Evolutionary conservation across 768 basidiomycete genomes (phyloP).

Genomic region (Jaapia argillacea): DNA sequence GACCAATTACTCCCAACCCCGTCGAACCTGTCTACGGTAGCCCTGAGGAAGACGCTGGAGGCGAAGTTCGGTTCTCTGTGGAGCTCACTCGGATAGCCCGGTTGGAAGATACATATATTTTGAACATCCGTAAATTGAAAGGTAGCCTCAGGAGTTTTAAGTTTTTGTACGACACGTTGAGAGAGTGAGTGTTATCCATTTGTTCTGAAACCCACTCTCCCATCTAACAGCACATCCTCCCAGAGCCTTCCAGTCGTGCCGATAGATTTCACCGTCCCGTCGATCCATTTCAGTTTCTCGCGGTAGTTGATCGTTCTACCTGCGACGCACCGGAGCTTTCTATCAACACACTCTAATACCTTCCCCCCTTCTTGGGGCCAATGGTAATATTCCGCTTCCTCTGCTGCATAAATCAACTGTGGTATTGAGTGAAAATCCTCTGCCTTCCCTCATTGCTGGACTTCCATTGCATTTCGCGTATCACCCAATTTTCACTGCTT

Average conservation of each 20-base stretch:
- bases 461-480: too few species aligned
- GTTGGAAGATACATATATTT: conserved; percentile 81
- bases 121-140: conserved; percentile 88
- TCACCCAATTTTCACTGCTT: too few species aligned
- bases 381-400: too few species aligned
- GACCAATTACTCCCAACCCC: conserved; percentile 25
- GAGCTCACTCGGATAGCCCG: conserved; percentile 89
- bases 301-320: too few species aligned
- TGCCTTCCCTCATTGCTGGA: too few species aligned
- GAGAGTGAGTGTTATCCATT: conserved; percentile 52
- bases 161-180: conserved; percentile 79
- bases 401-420: too few species aligned
- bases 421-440: too few species aligned
- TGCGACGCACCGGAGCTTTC: too few species aligned
- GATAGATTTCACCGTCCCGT: conserved; percentile 8
- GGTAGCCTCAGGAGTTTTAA: conserved; percentile 91
- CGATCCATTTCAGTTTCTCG: neutral
- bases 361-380: too few species aligned
- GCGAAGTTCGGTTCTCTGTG: conserved; percentile 94
- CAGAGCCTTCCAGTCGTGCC: conserved; percentile 27
- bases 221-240: conserved; percentile 8
- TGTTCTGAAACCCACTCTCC: conserved; percentile 2
- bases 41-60: conserved; percentile 70
- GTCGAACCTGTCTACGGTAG: conserved; percentile 71
- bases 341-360: too few species aligned